Evolutionary conservation across 2,329 filamentous ascomycete species (phyloP), one percentile per base, ranked within the genome.

Genomic region (Alternaria infectoria): DNA sequence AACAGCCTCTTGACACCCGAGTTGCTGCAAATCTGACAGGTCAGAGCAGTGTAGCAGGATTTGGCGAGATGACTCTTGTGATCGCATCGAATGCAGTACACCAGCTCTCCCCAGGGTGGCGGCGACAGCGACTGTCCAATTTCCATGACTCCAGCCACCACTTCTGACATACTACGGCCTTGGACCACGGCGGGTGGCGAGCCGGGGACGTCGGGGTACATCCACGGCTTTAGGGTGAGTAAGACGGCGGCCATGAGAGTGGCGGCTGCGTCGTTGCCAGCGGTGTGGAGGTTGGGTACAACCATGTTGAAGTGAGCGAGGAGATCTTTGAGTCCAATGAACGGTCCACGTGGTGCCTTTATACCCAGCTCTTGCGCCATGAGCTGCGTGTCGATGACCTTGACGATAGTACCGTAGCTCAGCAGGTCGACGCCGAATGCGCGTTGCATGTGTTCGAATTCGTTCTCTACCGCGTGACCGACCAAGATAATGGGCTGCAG

Each of bases 401-500:
- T 65, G 36, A 71, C 59, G 44, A 73, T 60, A 13, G 64, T 69
- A 8, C 68, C 61, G 13, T 66, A 59, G 15, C 19, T 51, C 0
- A 43, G 46, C 0, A 71, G 23, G 15, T 72, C 59, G 15, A 72
- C 17, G 2, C 59, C 61, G 21, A 73, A 65, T 2, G 46, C 44
- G 13, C 46, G 23, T 3, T 62, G 43, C 23, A 72, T 57, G 10
- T 69, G 57, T 0, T 62, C 62, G 11, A 69, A 64, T 13, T 70
- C 62, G 17, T 59, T 66, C 13, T 62, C 58, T 7, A 69, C 52
- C 0, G 62, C 69, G 46, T 72, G 69, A 1, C 66, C 69, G 5
- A 72, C 19, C 49, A 72, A 32, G 15, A 73, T 67, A 32, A 73
- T 69, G 1, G 68, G 68, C 36, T 67, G 69, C 3, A 62, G 40